Evolutionary conservation across 2,329 filamentous ascomycete genomes (phyloP).

Genomic region (Aschersonia sp.): DNA sequence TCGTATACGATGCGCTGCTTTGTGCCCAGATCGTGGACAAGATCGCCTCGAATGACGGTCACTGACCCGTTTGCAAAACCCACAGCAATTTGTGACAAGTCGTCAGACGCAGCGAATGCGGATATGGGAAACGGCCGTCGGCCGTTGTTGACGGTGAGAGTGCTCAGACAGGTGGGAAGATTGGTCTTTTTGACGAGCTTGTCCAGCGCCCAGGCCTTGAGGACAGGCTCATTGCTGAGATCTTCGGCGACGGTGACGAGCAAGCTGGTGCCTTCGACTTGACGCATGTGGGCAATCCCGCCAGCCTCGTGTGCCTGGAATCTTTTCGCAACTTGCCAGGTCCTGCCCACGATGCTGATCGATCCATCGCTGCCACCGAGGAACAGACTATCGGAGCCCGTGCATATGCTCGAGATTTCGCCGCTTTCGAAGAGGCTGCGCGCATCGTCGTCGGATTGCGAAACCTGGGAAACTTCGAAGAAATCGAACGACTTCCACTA

Average conservation of each 20-base stretch:
- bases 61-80: conserved; percentile 94
- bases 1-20: conserved; percentile 93
- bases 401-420: conserved; percentile 70
- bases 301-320: conserved; percentile 77
- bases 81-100: conserved; percentile 83
- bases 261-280: conserved; percentile 74
- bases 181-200: conserved; percentile 91
- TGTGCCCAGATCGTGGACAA: conserved; percentile 89
- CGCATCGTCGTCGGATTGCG: conserved; percentile 65
- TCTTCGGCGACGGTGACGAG: conserved; percentile 84
- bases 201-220: conserved; percentile 97
- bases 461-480: conserved; percentile 85
- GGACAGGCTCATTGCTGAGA: conserved; percentile 67
- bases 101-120: conserved; percentile 74
- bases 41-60: conserved; percentile 81
- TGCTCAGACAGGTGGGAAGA: conserved; percentile 75
- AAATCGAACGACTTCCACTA: conserved; percentile 99
- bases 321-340: conserved; percentile 73
- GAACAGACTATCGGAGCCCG: conserved; percentile 81
- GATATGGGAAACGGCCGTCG: conserved; percentile 90
- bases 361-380: conserved; percentile 73
- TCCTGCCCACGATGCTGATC: conserved; percentile 74
- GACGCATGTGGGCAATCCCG: conserved; percentile 80
- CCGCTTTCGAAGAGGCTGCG: conserved; percentile 67
- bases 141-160: conserved; percentile 74